Base-by-base conservation (phyloP, 805 yeast genomes). In the Monosporozyma unispora region DNA sequence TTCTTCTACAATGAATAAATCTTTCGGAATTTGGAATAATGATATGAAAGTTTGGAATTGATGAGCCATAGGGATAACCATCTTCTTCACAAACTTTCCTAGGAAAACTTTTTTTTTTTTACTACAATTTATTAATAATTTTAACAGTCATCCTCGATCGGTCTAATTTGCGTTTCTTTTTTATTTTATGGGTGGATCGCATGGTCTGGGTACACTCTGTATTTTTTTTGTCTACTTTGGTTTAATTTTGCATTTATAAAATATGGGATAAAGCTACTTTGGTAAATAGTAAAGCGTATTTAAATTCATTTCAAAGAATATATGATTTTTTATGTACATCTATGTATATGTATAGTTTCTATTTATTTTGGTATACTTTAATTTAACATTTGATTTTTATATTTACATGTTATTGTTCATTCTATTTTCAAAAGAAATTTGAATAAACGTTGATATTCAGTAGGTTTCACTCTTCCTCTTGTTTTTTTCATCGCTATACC, bases 401-500 rank as follows among this genome's bases (percentile, higher is more conserved):
- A 38, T 25, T 19, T 23, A 35, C 23, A 31, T 27, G 23, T 21
- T 7, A 35, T 47, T 42, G 54, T 57, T 42, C 55, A 57, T 40
- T 55, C 44, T 2, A 60, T 53, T 10, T 52, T 38, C 14, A 64
- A 42, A 11, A 63, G 31, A 37, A 57, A 54, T 54, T 66, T 69
- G 50, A 73, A 69, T 22, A 58, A 56, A 10, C 51, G 46, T 45
- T 71, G 74, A 45, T 72, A 66, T 7, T 63, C 59, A 6, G 57
- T 53, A 0, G 76, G 67, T 29, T 63, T 59, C 9, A 72, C 64
- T 46, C 67, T 67, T 1, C 97, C 97, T 55, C 81, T 84, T 1
- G 87, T 78, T 49, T 74, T 70, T 58, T 80, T 79, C 96, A 93
- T 87, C 18, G 88, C 95, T 60, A 78, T 79, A 0, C 97, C 98